These are phyloP conservation scores for Phellinidium pouzarii DNA, from an alignment of 1,284 basidiomycete species.

Conservation along the genomic window DNA sequence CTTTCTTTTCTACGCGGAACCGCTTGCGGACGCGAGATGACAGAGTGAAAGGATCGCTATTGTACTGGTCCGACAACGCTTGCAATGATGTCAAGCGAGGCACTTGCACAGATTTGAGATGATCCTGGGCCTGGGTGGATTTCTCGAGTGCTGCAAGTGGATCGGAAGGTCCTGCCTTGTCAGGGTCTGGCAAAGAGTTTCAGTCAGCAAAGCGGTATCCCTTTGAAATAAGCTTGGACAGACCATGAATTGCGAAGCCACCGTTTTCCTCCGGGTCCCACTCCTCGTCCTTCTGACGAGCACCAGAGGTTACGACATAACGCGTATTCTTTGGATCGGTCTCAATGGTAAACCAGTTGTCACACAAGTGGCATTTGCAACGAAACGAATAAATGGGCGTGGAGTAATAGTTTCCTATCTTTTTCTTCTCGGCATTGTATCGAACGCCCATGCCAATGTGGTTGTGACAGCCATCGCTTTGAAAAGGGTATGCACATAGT, in stretches of 20 bases:
- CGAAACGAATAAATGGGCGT: constrained; percentile 93
- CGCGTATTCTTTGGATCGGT: constrained; percentile 98
- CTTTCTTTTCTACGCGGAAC: constrained; percentile 83
- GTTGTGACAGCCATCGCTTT: constrained; percentile 81
- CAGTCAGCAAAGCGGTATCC: constrained; percentile 2
- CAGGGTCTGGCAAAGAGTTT: constrained; percentile 48
- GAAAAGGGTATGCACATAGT: constrained; percentile 1
- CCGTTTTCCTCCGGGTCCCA: constrained; percentile 97
- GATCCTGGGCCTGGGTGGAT: constrained; percentile 69
- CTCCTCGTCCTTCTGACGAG: constrained; percentile 85
- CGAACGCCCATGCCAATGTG: constrained; percentile 97
- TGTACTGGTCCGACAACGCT: constrained; percentile 63
- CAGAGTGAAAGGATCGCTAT: constrained; percentile 78
- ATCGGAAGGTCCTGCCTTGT: constrained; percentile 60
- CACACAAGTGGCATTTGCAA: constrained; percentile 95
- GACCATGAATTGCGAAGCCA: constrained; percentile 83
- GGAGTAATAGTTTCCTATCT: constrained; percentile 91
- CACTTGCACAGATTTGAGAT: constrained; percentile 62
- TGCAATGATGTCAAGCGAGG: constrained; percentile 78
- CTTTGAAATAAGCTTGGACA: constrained; percentile 20
- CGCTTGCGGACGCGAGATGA: constrained; percentile 69
- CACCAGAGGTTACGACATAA: constrained; percentile 90
- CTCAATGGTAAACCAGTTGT: constrained; percentile 91
- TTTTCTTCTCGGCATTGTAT: constrained; percentile 98
- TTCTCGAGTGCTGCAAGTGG: constrained; percentile 88